Percentiles rank a stretch among this genome's conserved stretches.
These are phyloP conservation scores for Penicillium mononematosum DNA, from an alignment of 495 filamentous ascomycete genomes.

Conservation along the genomic window DNA sequence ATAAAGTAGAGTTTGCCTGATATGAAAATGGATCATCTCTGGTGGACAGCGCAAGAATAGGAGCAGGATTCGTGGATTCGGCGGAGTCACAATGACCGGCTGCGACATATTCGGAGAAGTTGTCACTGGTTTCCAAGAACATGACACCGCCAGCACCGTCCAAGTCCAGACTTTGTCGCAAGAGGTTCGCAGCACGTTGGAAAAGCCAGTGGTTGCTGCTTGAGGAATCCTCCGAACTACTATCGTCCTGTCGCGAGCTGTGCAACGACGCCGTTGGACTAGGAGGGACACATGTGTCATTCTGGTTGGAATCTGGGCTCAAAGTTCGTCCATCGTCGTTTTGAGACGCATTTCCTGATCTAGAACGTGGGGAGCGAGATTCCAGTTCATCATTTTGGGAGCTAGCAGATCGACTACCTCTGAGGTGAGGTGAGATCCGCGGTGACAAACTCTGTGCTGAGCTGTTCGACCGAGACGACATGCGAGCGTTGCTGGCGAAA, in stretches of 20 bases:
- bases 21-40: conserved; percentile 17
- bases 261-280: neutral
- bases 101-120: conserved; percentile 8
- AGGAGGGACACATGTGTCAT: neutral
- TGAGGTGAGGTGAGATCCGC: neutral
- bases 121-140: conserved; percentile 32
- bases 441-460: neutral
- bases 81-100: conserved; percentile 6
- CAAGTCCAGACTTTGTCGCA: conserved; percentile 46
- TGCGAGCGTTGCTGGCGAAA: conserved; percentile 17
- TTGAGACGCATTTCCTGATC: neutral
- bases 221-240: conserved; percentile 2
- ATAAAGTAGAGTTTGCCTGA: neutral
- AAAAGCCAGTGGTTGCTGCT: conserved; percentile 34
- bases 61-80: conserved; percentile 8
- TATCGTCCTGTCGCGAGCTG: neutral
- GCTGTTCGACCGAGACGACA: neutral
- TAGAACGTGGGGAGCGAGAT: neutral
- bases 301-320: neutral
- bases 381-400: neutral
- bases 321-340: neutral
- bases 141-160: conserved; percentile 41
- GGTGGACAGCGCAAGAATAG: conserved; percentile 18
- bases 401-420: neutral
- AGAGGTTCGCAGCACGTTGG: conserved; percentile 46